phyloP scores from a whole-genome alignment of 2,329 filamentous ascomycete species.

The Fusarium virguliforme region DNA sequence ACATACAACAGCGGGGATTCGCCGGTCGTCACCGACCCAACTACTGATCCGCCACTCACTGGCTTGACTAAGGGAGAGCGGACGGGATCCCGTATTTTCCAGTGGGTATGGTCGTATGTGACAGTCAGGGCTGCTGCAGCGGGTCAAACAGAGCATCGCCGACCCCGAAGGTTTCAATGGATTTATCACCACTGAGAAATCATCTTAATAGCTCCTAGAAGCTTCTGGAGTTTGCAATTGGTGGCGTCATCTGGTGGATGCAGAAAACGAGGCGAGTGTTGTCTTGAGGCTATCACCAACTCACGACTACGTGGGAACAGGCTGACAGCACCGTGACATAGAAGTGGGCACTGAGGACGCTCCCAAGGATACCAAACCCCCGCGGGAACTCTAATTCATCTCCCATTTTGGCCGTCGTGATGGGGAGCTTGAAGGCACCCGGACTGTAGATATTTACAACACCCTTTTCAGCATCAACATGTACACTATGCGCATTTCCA shows the following conservation, averaged over 20 bases:
- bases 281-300: too few species aligned
- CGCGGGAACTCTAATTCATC: background rate
- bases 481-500: too few species aligned
- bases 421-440: background rate
- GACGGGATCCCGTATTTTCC: conserved; percentile 4
- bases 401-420: background rate
- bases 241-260: too few species aligned
- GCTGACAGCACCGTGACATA: background rate
- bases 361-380: background rate
- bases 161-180: background rate
- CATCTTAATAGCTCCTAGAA: too few species aligned
- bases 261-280: too few species aligned
- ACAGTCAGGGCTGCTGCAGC: background rate
- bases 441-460: background rate
- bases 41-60: conserved; percentile 4
- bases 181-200: background rate
- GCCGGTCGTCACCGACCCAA: conserved; percentile 6
- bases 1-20: conserved; percentile 10
- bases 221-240: too few species aligned
- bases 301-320: too few species aligned
- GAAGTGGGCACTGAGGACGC: background rate
- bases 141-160: background rate
- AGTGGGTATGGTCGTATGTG: conserved; percentile 10
- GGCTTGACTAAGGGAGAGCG: background rate
- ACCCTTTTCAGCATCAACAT: too few species aligned